These are phyloP conservation scores for Clitoria ternatea DNA, from an alignment of 306 rosid genomes.

Conservation along the genomic window DNA sequence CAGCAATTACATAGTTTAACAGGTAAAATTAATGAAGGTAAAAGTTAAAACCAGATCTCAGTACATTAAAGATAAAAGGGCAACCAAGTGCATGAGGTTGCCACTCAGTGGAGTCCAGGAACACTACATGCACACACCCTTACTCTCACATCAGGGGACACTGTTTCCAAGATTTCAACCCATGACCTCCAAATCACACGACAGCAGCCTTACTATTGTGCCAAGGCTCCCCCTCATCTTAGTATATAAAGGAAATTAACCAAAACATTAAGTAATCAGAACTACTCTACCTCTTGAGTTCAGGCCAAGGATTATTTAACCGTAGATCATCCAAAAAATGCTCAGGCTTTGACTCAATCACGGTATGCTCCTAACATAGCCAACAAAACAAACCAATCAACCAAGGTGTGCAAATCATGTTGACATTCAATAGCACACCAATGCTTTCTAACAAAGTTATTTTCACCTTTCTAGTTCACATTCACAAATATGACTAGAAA, in stretches of 20 bases:
- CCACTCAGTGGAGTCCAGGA: neutral
- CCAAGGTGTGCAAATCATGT: slow-evolving; percentile 18
- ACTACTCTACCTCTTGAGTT: slow-evolving; percentile 66
- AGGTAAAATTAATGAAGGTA: slow-evolving; percentile 15
- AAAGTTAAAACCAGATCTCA: slow-evolving; percentile 11
- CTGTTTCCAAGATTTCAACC: neutral
- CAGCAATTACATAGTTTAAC: neutral
- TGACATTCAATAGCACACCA: neutral
- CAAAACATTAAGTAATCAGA: slow-evolving; percentile 10
- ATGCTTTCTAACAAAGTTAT: neutral
- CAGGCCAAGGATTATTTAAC: slow-evolving; percentile 96
- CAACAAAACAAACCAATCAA: slow-evolving; percentile 20
- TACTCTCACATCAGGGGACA: neutral
- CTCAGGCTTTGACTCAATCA: slow-evolving; percentile 93
- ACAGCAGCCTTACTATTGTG: neutral
- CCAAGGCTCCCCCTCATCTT: neutral
- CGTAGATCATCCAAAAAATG: slow-evolving; percentile 98
- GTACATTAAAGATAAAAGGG: neutral
- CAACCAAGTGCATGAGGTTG: neutral
- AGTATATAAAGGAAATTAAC: neutral
- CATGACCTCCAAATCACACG: neutral
- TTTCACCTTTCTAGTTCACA: slow-evolving; percentile 18
- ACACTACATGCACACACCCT: neutral
- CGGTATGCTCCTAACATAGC: slow-evolving; percentile 79
- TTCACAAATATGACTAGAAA: neutral